These are phyloP conservation scores for Fusarium buxicola DNA, from an alignment of 2,329 filamentous ascomycete species.

Conservation along the genomic window DNA sequence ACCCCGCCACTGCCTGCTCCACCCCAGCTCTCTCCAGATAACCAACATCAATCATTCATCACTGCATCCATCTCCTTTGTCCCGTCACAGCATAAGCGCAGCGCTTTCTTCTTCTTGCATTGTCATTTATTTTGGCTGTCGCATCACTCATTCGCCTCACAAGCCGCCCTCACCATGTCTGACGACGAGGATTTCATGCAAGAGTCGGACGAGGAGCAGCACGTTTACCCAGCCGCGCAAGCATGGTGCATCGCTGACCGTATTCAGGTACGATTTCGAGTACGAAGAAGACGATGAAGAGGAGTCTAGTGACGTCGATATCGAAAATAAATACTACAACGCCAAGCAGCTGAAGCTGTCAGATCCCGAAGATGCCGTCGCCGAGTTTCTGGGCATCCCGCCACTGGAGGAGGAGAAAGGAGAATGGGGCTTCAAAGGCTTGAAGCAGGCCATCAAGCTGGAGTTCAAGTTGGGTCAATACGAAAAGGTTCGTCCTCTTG, in stretches of 20 bases:
- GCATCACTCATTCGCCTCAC: not conserved
- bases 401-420: constrained; percentile 89
- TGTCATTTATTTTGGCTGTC: not conserved
- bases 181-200: constrained; percentile 65
- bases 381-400: constrained; percentile 91
- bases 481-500: constrained; percentile 70
- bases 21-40: constrained; percentile 32
- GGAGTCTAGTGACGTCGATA: constrained; percentile 88
- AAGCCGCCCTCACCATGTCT: constrained; percentile 55
- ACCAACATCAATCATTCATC: constrained; percentile 25
- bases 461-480: constrained; percentile 95
- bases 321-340: constrained; percentile 99
- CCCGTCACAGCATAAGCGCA: not conserved
- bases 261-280: constrained; percentile 86
- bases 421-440: constrained; percentile 98
- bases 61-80: constrained; percentile 12
- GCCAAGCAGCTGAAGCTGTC: constrained; percentile 94
- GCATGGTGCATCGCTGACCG: constrained; percentile 31
- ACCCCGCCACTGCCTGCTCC: constrained; percentile 43
- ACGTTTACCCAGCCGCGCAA: constrained; percentile 29
- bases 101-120: not conserved
- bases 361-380: constrained; percentile 88
- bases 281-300: constrained; percentile 95
- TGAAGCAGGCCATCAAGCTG: constrained; percentile 98
- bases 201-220: constrained; percentile 61